Evolutionary conservation across 768 basidiomycete genomes (phyloP).

Genomic region (Rhizopogon sp.): DNA sequence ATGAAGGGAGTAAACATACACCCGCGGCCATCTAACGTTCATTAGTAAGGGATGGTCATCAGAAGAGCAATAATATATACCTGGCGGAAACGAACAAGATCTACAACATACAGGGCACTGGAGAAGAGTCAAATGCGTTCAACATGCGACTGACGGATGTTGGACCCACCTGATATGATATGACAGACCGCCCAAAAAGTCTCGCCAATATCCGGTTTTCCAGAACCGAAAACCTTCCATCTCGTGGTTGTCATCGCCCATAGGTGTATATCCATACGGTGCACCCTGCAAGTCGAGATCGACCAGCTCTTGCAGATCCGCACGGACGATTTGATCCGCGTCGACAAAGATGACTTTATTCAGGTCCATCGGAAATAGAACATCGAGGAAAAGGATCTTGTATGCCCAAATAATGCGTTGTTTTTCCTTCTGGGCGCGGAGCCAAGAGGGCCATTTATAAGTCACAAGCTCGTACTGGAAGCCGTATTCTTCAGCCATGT

Average conservation of each 20-base stretch:
- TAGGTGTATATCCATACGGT: slow-evolving; percentile 94
- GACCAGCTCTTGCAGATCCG: slow-evolving; percentile 94
- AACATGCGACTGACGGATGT: neutral
- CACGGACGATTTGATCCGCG: slow-evolving; percentile 94
- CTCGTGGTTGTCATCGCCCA: slow-evolving; percentile 92
- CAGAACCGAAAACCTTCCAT: slow-evolving; percentile 99
- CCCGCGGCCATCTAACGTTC: slow-evolving; percentile 48
- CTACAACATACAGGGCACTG: slow-evolving; percentile 94
- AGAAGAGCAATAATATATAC: slow-evolving; percentile 29
- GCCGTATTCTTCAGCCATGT: slow-evolving; percentile 83
- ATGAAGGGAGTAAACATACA: slow-evolving; percentile 26
- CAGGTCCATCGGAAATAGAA: slow-evolving; percentile 97
- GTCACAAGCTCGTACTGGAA: slow-evolving; percentile 98
- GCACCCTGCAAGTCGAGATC: slow-evolving; percentile 89
- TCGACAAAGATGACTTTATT: slow-evolving; percentile 99
- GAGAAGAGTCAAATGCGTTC: slow-evolving; percentile 8
- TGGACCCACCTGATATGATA: slow-evolving; percentile 88
- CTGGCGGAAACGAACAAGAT: slow-evolving; percentile 92
- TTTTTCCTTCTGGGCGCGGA: slow-evolving; percentile 95
- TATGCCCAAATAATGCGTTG: slow-evolving; percentile 99
- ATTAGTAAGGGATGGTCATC: neutral
- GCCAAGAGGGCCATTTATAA: slow-evolving; percentile 99
- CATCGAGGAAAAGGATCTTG: slow-evolving; percentile 98
- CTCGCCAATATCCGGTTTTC: slow-evolving; percentile 96
- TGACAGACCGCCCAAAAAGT: slow-evolving; percentile 75